Conservation (phyloP, 2,329 filamentous ascomycete species). For the Exophiala phaeomuriformis region DNA sequence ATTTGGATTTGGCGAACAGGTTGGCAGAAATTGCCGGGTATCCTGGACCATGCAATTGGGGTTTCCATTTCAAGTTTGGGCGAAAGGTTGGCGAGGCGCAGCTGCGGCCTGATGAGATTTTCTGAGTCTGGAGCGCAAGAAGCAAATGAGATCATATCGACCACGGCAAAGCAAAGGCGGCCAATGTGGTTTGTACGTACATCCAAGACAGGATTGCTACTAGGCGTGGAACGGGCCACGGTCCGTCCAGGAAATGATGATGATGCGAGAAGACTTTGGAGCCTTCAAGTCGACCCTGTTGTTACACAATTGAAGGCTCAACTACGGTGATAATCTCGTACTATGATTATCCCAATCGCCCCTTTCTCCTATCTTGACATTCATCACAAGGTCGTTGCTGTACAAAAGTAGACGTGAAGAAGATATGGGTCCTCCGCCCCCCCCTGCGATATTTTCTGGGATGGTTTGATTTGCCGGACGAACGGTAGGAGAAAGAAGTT, state of each 20-base stretch:
- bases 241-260: slow-evolving; percentile 12
- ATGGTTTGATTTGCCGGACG: too few relatives aligned
- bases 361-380: too few relatives aligned
- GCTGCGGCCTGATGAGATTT: neutral
- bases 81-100: neutral
- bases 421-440: too few relatives aligned
- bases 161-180: neutral
- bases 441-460: too few relatives aligned
- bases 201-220: slow-evolving; percentile 11
- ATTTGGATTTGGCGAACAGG: neutral
- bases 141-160: neutral
- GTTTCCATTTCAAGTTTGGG: neutral
- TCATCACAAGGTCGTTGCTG: too few relatives aligned
- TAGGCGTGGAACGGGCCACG: neutral
- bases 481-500: too few relatives aligned
- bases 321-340: too few relatives aligned
- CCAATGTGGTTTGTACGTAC: slow-evolving; percentile 14
- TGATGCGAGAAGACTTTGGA: slow-evolving; percentile 4
- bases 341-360: too few relatives aligned
- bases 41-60: slow-evolving; percentile 1
- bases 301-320: too few relatives aligned
- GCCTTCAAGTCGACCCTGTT: too few relatives aligned
- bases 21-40: neutral
- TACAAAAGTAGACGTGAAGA: too few relatives aligned
- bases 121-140: neutral